Conservation (phyloP, 257 asterid genomes). For the Nicotiana tomentosiformis region DNA sequence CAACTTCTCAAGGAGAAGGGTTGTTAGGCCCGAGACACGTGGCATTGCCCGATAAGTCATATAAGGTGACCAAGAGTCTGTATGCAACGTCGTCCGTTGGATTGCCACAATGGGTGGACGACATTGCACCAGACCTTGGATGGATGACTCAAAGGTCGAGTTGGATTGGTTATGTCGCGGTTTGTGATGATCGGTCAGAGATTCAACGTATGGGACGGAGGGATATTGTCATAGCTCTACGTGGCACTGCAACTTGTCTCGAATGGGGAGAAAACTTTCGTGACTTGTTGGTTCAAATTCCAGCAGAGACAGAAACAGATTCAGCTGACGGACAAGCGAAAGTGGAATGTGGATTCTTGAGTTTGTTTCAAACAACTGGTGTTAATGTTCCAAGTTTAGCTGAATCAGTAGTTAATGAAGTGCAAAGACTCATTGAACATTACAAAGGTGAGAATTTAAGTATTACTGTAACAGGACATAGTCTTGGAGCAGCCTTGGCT, state of each 20-base stretch:
- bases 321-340: constrained; percentile 25
- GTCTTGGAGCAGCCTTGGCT: constrained; percentile 90
- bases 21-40: constrained; percentile 37
- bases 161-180: constrained; percentile 86
- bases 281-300: constrained; percentile 45
- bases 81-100: constrained; percentile 76
- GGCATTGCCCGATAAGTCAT: constrained; percentile 55
- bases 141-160: constrained; percentile 96
- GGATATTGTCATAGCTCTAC: constrained; percentile 80
- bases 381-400: constrained; percentile 68
- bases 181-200: constrained; percentile 63
- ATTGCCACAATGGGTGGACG: constrained; percentile 74
- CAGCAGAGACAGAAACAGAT: constrained; percentile 11
- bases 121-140: constrained; percentile 75
- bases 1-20: constrained; percentile 33
- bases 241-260: constrained; percentile 92
- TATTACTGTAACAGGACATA: constrained; percentile 85
- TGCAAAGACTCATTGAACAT: constrained; percentile 48
- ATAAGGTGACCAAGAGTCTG: constrained; percentile 66
- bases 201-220: constrained; percentile 86
- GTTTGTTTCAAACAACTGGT: constrained; percentile 58
- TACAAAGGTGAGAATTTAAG: constrained; percentile 74
- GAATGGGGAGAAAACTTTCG: constrained; percentile 85
- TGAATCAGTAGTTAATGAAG: constrained; percentile 59
- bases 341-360: constrained; percentile 69